phyloP scores from a whole-genome alignment of 805 yeast genomes.

The Starmerella vaccinii region DNA sequence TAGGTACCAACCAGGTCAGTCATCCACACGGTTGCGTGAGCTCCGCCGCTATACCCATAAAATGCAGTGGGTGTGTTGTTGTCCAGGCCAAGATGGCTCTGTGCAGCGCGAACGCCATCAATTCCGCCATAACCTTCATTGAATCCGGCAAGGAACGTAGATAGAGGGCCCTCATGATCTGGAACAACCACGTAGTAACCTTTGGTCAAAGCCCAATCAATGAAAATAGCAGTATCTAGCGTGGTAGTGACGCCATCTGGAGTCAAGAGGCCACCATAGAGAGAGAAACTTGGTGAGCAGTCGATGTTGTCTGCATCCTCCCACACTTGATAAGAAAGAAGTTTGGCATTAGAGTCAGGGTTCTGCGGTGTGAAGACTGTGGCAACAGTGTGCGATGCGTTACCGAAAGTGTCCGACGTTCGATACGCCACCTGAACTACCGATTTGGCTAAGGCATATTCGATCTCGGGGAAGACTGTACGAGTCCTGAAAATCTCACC shows the following conservation, averaged over 20 bases:
- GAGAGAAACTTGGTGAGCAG: conserved; percentile 25
- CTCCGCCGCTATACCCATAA: background rate
- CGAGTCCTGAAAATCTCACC: conserved; percentile 13
- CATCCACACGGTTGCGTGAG: background rate
- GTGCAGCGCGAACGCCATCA: background rate
- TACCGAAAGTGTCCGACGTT: background rate
- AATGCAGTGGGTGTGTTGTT: background rate
- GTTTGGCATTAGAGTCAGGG: conserved; percentile 4
- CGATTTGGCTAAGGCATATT: background rate
- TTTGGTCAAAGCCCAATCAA: conserved; percentile 13
- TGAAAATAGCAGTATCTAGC: conserved; percentile 8
- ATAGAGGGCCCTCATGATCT: conserved; percentile 28
- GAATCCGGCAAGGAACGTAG: conserved; percentile 20
- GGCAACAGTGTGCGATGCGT: background rate
- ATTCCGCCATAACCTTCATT: background rate
- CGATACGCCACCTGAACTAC: background rate
- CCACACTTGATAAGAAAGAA: conserved; percentile 24
- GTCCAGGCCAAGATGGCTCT: background rate
- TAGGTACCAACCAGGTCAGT: background rate
- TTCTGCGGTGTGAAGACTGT: background rate
- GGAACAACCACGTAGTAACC: conserved; percentile 21
- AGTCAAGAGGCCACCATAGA: conserved; percentile 13
- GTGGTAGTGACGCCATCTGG: conserved; percentile 8
- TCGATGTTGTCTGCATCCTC: conserved; percentile 23
- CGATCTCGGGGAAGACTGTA: background rate